Evolutionary conservation across 139 green algal species (phyloP), one percentile per base, ranked within the genome.

Genomic region (Pseudopediastrum boryanum): DNA sequence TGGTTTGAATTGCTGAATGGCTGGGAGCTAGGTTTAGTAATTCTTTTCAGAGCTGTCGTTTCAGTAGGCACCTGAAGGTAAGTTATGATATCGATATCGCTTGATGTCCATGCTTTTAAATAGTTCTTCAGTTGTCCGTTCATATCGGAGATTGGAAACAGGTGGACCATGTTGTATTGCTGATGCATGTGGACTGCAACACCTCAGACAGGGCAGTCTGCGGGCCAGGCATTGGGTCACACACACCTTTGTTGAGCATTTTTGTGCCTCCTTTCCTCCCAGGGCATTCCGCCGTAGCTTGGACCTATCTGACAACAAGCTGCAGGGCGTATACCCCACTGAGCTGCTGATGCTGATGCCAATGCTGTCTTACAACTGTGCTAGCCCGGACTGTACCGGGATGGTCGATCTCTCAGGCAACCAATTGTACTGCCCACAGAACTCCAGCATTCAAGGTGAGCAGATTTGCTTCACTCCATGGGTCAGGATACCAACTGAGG

Each of bases 281-380:
- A 52, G 70, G 1, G 51, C 51, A 1, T 52, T 38, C 41, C 36
- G 51, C 31, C 36, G 70, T 16, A 50, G 31, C 21, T 13, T 77
- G 33, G 70, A 77, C 70, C 23, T 77, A 8, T 54, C 33, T 2
- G 35, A 77, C 36, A 77, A 77, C 36, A 23, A 6, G 51, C 12
- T 78, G 54, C 69, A 78, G 38, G 71, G 71, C 21, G 38, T 68
- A 42, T 78, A 70, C 71, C 71, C 71, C 0, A 23, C 58, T 39
- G 68, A 70, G 13, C 27, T 78, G 3, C 31, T 78, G 39, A 41
- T 31, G 12, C n/a, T 43, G n/a, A 56, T 41, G 6, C 25, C 52
- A 52, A 41, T 70, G 8, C 71, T 78, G 54, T 19, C 25, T 19
- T 23, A 42, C 4, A 23, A 38, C 13, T 78, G 71, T 56, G 44